Conservation (phyloP, 768 basidiomycete species). For the Boletus tomentosulus region DNA sequence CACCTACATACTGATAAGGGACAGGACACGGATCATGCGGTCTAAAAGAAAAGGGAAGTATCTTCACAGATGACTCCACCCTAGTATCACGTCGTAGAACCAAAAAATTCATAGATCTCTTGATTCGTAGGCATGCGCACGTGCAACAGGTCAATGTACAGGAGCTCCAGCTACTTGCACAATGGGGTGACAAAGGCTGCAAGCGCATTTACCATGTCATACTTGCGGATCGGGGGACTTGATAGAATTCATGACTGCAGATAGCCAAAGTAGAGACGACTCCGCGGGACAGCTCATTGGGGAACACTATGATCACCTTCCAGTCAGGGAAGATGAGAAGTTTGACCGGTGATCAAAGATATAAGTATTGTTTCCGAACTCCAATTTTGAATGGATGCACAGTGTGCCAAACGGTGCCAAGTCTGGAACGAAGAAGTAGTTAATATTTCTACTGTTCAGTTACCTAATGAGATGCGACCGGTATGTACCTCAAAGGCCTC, state of each 20-base stretch:
- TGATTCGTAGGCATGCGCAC: background rate
- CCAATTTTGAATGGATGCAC: background rate
- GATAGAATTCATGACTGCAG: background rate
- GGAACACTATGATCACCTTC: background rate
- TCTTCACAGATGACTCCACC: background rate
- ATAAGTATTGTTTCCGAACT: background rate
- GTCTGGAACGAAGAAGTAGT: background rate
- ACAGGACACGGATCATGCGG: background rate
- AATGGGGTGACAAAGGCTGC: background rate
- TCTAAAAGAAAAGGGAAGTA: background rate
- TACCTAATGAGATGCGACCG: background rate
- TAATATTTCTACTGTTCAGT: background rate
- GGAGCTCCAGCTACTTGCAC: background rate
- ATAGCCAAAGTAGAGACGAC: background rate
- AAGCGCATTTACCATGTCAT: background rate
- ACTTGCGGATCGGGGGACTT: background rate
- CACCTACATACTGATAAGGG: background rate
- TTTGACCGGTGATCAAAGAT: background rate
- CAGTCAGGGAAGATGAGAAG: background rate
- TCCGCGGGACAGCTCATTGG: background rate
- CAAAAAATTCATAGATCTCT: background rate
- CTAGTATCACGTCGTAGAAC: background rate
- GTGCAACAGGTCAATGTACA: background rate
- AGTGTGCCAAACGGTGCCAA: background rate
- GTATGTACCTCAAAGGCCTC: background rate